Base-by-base conservation (phyloP, 495 filamentous ascomycete genomes). In the Lindgomyces ingoldianus region DNA sequence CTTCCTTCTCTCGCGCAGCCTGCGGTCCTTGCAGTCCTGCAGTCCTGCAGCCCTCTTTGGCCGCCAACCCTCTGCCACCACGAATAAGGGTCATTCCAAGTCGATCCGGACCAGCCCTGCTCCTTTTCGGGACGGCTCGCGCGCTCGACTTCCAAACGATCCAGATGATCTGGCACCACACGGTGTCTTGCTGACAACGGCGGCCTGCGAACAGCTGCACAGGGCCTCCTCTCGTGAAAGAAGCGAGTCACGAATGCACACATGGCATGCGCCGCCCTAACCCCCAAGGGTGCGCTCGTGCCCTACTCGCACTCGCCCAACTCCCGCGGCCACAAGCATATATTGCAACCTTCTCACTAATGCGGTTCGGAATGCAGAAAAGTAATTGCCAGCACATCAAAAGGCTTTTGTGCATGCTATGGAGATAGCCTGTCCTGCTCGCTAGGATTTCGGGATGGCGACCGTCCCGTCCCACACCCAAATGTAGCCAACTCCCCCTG, bases 301-400 rank as follows among this genome's bases (percentile, higher is more conserved):
- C 67, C 67, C 62, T 52, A 33, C 48, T 52, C 26, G 47, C 55
- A 70, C 51, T 70, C 68, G 68, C 68, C 63, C 68, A 60, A 56
- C 67, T 30, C 53, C 57, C 63, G 25, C 67, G 41, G 47, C 45
- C 58, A 67, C 48, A 41, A n/a, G 44, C 68, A 60, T 67, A 63
- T 54, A 67, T 67, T 60, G 50, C 44, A 36, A 60, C 24, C 58
- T 1, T 50, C 52, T 65, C 33, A 67, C 68, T 67, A 70, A 67
- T 66, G 63, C 68, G 64, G 63, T 57, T 26, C 48, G 51, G 41
- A 61, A 56, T 67, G 68, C 68, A 70, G 68, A 70, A 24, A 16
- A 63, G 14, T 21, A 54, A 45, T 55, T 70, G 68, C 63, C 68
- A 70, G 55, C 68, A 70, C 68, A 70, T 70, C 68, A 67, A 54